Percentiles rank a stretch among this genome's conserved stretches.
These are phyloP conservation scores for Rhizopogon rudus DNA, from an alignment of 768 basidiomycete genomes.

Conservation along the genomic window DNA sequence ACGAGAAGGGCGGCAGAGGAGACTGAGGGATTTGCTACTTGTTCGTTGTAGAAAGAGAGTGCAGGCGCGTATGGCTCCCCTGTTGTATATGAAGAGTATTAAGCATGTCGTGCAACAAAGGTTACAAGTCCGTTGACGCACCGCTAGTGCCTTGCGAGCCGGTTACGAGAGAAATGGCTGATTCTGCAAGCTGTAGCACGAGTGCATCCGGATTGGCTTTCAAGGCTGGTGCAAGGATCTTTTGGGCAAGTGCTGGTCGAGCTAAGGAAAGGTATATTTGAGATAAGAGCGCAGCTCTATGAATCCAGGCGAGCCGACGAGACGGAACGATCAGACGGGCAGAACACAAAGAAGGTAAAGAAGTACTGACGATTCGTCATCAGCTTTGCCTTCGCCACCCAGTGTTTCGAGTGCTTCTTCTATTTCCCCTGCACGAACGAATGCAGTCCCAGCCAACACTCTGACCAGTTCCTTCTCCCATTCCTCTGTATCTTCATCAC, in stretches of 20 bases:
- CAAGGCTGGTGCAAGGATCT: slow-evolving; percentile 79
- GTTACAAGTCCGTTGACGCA: slow-evolving; percentile 22
- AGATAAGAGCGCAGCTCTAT: slow-evolving; percentile 74
- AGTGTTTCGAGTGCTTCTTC: slow-evolving; percentile 93
- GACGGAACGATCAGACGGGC: neutral
- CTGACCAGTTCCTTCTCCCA: slow-evolving; percentile 70
- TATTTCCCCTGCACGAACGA: slow-evolving; percentile 75
- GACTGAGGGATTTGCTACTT: slow-evolving; percentile 74
- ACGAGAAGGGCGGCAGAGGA: slow-evolving; percentile 71
- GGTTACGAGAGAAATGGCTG: slow-evolving; percentile 69
- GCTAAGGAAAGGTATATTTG: slow-evolving; percentile 91
- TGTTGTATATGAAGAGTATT: slow-evolving; percentile 1
- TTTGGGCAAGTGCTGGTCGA: slow-evolving; percentile 82
- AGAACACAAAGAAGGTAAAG: neutral
- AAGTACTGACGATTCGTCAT: slow-evolving; percentile 78
- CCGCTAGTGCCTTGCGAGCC: slow-evolving; percentile 61
- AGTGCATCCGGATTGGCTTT: slow-evolving; percentile 87
- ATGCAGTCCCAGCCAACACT: slow-evolving; percentile 84
- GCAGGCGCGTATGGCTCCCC: slow-evolving; percentile 34
- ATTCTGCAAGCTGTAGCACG: slow-evolving; percentile 85
- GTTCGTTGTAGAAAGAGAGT: slow-evolving; percentile 73
- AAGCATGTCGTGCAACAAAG: neutral
- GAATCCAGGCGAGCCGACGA: neutral
- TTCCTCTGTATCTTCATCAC: slow-evolving; percentile 61
- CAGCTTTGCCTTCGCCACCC: slow-evolving; percentile 61